A percentile compares a stretch with the other conserved stretches of the same genome.
Conservation (phyloP, 352 stramenopile species). For the Globisporangium solare region DNA sequence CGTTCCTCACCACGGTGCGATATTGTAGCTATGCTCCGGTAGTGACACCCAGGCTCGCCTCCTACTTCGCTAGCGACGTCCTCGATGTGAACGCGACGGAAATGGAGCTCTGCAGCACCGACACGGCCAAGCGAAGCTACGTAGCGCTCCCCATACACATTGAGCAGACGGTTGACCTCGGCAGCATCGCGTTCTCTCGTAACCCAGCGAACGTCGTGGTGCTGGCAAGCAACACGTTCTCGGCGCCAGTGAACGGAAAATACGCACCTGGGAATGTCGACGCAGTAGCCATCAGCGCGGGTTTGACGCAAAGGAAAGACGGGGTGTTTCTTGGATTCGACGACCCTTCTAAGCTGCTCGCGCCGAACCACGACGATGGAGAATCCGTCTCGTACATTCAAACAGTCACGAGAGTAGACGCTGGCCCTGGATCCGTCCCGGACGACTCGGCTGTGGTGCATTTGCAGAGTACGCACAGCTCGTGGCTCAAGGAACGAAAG, state of each 20-base stretch:
- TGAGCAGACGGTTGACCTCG: conserved; percentile 12
- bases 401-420: conserved; percentile 7
- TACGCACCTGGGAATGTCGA: conserved; percentile 17
- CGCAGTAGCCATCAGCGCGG: conserved; percentile 16
- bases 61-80: conserved; percentile 6
- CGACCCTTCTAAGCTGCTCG: conserved; percentile 3
- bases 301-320: conserved; percentile 16
- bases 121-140: background rate
- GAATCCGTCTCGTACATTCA: conserved; percentile 6
- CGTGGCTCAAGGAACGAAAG: conserved; percentile 2
- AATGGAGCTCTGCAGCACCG: conserved; percentile 15
- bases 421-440: background rate
- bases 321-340: conserved; percentile 24
- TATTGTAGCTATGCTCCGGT: conserved; percentile 21
- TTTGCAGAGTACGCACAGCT: conserved; percentile 8
- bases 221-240: conserved; percentile 11
- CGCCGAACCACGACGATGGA: background rate
- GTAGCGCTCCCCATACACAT: conserved; percentile 18
- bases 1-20: conserved; percentile 12
- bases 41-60: background rate
- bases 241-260: conserved; percentile 5
- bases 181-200: conserved; percentile 3
- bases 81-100: conserved; percentile 5
- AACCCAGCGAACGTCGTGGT: conserved; percentile 11
- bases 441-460: background rate